Conservation (phyloP, 2,329 filamentous ascomycete species). For the Beauveria sp. region DNA sequence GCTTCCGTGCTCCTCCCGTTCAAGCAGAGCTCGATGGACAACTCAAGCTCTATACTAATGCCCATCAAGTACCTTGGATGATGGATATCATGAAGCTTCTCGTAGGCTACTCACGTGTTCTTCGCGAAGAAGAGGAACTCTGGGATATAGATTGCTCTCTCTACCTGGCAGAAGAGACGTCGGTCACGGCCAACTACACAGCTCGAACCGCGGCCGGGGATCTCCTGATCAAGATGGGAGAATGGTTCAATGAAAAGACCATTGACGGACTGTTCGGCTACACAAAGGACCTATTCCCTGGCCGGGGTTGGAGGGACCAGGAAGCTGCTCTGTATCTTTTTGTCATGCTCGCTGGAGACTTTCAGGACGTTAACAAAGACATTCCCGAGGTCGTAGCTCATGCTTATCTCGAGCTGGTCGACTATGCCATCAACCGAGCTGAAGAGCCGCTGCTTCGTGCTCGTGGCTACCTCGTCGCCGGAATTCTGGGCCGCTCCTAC, state of each 20-base stretch:
- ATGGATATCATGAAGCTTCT: conserved; percentile 80
- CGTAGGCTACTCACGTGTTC: conserved; percentile 81
- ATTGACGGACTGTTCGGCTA: conserved; percentile 73
- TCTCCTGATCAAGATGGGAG: conserved; percentile 82
- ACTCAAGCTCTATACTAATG: conserved; percentile 52
- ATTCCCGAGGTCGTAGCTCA: conserved; percentile 63
- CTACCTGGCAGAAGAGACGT: conserved; percentile 90
- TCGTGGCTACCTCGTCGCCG: conserved; percentile 79
- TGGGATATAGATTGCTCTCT: conserved; percentile 97
- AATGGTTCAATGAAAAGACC: conserved; percentile 73
- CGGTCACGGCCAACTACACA: conserved; percentile 92
- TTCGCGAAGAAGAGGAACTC: conserved; percentile 82
- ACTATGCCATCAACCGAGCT: conserved; percentile 61
- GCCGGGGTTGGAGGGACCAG: conserved; percentile 52
- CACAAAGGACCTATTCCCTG: conserved; percentile 65
- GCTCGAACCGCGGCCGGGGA: conserved; percentile 89
- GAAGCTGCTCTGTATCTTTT: conserved; percentile 81
- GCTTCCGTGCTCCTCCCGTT: conserved; percentile 79
- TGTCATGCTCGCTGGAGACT: conserved; percentile 76
- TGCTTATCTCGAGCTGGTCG: conserved; percentile 73
- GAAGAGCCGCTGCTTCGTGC: conserved; percentile 74
- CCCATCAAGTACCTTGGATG: conserved; percentile 68
- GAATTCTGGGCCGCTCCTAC: conserved; percentile 65
- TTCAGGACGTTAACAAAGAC: conserved; percentile 65
- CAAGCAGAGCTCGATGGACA: conserved; percentile 82